Conservation (phyloP, 2,329 filamentous ascomycete genomes). For the Colletotrichum caudatum region DNA sequence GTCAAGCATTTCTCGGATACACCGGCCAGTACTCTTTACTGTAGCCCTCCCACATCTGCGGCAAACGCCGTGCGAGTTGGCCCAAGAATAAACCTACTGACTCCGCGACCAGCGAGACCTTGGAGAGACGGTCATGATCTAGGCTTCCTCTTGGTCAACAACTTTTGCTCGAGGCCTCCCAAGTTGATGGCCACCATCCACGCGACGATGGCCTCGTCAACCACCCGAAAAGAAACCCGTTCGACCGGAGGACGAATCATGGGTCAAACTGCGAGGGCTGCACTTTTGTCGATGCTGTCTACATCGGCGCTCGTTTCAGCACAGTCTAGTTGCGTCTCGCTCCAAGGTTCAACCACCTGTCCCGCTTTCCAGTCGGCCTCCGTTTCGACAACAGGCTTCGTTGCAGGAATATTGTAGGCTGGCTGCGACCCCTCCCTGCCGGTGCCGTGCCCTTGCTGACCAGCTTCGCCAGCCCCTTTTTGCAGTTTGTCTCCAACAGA, state of each 20-base stretch:
- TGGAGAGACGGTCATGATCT: constrained; percentile 34
- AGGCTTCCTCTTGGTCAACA: constrained; percentile 14
- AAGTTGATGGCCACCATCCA: constrained; percentile 3
- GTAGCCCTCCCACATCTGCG: constrained; percentile 4
- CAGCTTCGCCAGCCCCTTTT: constrained; percentile 76
- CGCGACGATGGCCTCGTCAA: constrained; percentile 1
- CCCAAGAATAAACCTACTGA: not conserved
- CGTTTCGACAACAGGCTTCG: constrained; percentile 71
- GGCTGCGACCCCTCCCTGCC: not conserved
- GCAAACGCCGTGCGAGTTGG: not conserved
- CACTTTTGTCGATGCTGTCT: constrained; percentile 48
- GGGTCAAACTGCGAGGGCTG: constrained; percentile 14
- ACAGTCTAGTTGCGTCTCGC: constrained; percentile 68
- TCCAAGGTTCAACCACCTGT: constrained; percentile 77
- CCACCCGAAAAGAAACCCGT: not conserved
- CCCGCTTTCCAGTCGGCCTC: constrained; percentile 79
- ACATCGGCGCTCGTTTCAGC: constrained; percentile 53
- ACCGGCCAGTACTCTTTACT: constrained; percentile 42
- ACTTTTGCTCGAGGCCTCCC: constrained; percentile 14
- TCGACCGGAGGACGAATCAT: constrained; percentile 14
- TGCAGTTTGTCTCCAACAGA: constrained; percentile 81
- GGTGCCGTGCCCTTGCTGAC: constrained; percentile 37
- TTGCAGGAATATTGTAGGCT: constrained; percentile 75
- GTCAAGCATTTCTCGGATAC: constrained; percentile 46
- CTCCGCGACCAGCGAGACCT: constrained; percentile 10